phyloP scores from a whole-genome alignment of 805 yeast genomes.

The Nakazawaea anatomiae region DNA sequence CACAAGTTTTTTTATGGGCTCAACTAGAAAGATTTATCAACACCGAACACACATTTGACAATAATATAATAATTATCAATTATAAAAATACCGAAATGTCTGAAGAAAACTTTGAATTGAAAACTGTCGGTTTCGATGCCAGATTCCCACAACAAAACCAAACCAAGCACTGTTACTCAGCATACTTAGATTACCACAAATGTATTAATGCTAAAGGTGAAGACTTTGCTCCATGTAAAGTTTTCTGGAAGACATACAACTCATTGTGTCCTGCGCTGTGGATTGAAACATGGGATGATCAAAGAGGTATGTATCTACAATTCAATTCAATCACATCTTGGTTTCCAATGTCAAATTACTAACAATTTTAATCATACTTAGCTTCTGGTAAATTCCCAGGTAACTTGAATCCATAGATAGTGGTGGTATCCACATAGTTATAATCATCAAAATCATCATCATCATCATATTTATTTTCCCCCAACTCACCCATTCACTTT shows the following conservation, averaged over 20 bases:
- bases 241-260: slow-evolving; percentile 85
- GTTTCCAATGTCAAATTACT: not conserved
- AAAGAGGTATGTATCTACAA: slow-evolving; percentile 42
- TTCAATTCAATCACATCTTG: no score
- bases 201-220: slow-evolving; percentile 96
- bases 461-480: not conserved
- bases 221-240: slow-evolving; percentile 96
- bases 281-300: slow-evolving; percentile 86
- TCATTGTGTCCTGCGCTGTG: slow-evolving; percentile 82
- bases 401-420: slow-evolving; percentile 18
- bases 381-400: slow-evolving; percentile 31
- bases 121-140: slow-evolving; percentile 77
- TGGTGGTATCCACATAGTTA: not conserved
- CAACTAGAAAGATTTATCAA: not conserved
- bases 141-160: slow-evolving; percentile 97
- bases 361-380: not conserved
- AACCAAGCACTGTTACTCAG: slow-evolving; percentile 97
- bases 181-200: slow-evolving; percentile 96
- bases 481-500: not conserved
- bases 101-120: slow-evolving; percentile 35
- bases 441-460: not conserved
- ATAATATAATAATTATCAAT: no score
- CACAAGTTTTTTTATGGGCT: not conserved
- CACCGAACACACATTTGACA: not conserved
- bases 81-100: slow-evolving; percentile 21